Evolutionary conservation across 1,284 basidiomycete genomes (phyloP), one percentile per base, ranked within the genome.

Genomic region (Tetrapyrgos nigripes): DNA sequence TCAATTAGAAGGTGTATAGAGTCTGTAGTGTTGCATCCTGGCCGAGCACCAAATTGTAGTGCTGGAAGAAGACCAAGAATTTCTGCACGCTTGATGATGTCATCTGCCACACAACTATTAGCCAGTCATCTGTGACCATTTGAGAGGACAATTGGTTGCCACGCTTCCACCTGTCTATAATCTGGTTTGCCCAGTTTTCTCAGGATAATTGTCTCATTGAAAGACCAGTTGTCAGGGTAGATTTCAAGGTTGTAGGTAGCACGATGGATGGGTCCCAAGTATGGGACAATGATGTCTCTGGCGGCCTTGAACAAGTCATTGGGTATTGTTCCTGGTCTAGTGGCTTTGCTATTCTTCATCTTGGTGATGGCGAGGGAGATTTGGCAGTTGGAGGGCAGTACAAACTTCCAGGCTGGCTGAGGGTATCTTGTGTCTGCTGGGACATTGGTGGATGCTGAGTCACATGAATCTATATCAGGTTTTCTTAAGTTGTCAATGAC

Each of bases 21-120:
- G 59, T 77, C 75, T 3, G 70, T 73, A 0, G 76, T 77, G 1
- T 68, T 67, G 4, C 71, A 23, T 3, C 73, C 75, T 43, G 73
- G 73, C 52, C 70, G 50, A 4, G 74, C 70, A 13, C 76, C 72
- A 52, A 74, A 76, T 62, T 76, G 75, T 8, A 53, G 66, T 1
- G 8, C 26, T 8, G 70, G 74, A 2, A 77, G 64, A 2, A 73
- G 59, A 1, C 58, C 13, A 46, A 71, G 62, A 21, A 51, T 43
- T 57, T 77, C 72, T 1, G 64, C 56, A 17, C 70, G 10, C 21
- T 46, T 33, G 17, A 55, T 52, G 0, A 76, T 48, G 28, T 70
- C 67, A 14, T 71, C 67, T 13, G 70, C 66, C 0, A 76, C 55
- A 8, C 66, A 62, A 1, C 67, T 60, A 19, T 66, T 67, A 1